A percentile compares a stretch with the other conserved stretches of the same genome.
phyloP scores from a whole-genome alignment of 73 alveolate species.

The Diophrys sp. region DNA sequence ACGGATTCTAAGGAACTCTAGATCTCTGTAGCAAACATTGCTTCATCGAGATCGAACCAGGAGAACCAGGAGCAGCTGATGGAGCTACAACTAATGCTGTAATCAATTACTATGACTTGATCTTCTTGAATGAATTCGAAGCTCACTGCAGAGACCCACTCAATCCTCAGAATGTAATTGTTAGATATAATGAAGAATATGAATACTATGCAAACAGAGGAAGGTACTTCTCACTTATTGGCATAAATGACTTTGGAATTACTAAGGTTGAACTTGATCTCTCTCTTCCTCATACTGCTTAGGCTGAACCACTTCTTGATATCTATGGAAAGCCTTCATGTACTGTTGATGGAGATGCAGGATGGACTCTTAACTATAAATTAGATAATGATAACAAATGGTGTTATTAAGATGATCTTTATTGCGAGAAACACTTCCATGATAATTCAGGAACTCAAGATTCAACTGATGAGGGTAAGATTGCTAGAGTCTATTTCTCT shows the following conservation, averaged over 20 bases:
- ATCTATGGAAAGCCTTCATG: no score
- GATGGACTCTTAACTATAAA: no score
- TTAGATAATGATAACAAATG: no score
- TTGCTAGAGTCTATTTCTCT: background rate
- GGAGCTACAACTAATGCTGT: background rate
- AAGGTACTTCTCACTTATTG: background rate
- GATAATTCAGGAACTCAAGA: no score
- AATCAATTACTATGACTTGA: background rate
- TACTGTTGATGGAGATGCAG: no score
- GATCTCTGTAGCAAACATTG: background rate
- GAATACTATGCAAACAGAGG: background rate
- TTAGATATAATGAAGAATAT: background rate
- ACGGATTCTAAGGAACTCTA: background rate
- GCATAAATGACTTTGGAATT: background rate
- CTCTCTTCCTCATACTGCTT: background rate
- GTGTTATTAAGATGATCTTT: background rate
- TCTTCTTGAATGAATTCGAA: background rate
- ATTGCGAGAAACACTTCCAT: constrained; percentile 3
- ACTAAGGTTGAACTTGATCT: background rate
- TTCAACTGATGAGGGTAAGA: no score
- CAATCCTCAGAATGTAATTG: no score
- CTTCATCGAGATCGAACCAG: background rate
- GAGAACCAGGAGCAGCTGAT: no score
- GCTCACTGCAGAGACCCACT: background rate
- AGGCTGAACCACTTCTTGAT: no score